These are phyloP conservation scores for Amylocarpus encephaloides DNA, from an alignment of 2,329 filamentous ascomycete genomes.

Conservation along the genomic window DNA sequence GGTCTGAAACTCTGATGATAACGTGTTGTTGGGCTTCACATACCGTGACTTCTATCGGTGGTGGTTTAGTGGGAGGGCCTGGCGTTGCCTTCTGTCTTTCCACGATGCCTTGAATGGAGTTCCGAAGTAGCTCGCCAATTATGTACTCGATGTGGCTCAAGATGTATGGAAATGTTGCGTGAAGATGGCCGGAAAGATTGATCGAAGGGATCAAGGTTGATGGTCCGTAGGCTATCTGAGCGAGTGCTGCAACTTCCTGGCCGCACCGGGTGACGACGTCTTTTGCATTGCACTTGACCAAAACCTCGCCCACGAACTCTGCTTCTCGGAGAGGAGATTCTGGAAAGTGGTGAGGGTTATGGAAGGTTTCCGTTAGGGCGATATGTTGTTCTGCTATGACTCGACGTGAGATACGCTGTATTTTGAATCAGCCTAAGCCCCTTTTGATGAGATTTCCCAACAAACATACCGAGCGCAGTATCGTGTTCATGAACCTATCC, in stretches of 20 bases:
- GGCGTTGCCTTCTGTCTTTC: constrained; percentile 53
- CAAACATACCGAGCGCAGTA: constrained; percentile 70
- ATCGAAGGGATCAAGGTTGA: constrained; percentile 72
- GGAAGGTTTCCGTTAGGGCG: constrained; percentile 88
- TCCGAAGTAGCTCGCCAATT: constrained; percentile 86
- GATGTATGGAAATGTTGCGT: constrained; percentile 93
- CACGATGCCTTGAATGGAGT: constrained; percentile 88
- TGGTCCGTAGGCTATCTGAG: constrained; percentile 67
- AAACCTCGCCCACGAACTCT: constrained; percentile 93
- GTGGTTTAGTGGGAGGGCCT: constrained; percentile 40
- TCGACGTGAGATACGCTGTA: constrained; percentile 80
- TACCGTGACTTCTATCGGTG: constrained; percentile 87
- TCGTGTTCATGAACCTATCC: constrained; percentile 92
- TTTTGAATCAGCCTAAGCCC: constrained; percentile 1
- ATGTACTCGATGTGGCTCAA: constrained; percentile 96
- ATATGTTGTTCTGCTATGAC: constrained; percentile 98
- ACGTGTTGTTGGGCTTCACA: constrained; percentile 93
- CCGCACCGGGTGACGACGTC: constrained; percentile 85
- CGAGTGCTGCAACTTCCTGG: constrained; percentile 66
- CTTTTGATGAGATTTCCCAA: not conserved
- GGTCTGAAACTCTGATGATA: constrained; percentile 92
- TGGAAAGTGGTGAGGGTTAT: constrained; percentile 83
- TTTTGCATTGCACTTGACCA: constrained; percentile 83
- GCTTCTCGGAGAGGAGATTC: constrained; percentile 57
- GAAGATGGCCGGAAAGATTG: constrained; percentile 74